phyloP scores from a whole-genome alignment of 176 grass and related monocot species.

The Calamus simplicifolius region DNA sequence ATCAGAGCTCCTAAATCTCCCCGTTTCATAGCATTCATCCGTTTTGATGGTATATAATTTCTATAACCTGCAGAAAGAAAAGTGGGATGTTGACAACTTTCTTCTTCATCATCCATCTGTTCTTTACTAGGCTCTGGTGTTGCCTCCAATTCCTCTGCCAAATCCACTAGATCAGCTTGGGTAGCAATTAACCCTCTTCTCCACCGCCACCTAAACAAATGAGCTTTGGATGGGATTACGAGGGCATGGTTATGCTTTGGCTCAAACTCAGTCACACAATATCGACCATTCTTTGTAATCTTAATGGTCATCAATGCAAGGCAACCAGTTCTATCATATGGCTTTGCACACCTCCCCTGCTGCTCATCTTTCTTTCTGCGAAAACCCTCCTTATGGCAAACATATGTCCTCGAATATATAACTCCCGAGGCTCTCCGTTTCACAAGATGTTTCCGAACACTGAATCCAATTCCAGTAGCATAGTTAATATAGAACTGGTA shows the following conservation, averaged over 20 bases:
- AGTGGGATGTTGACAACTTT: not conserved
- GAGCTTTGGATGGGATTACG: conserved; percentile 38
- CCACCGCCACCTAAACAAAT: conserved; percentile 33
- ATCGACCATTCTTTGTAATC: conserved; percentile 41
- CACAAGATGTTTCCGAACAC: conserved; percentile 41
- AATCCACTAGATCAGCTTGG: not conserved
- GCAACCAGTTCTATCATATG: conserved; percentile 36
- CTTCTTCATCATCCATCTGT: not conserved
- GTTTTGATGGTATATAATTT: conserved; percentile 28
- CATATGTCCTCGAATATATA: conserved; percentile 35
- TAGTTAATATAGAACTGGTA: conserved; percentile 42
- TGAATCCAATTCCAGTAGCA: conserved; percentile 33
- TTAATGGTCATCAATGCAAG: conserved; percentile 34
- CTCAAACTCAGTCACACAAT: conserved; percentile 34
- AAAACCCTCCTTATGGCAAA: conserved; percentile 51
- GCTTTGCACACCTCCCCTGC: conserved; percentile 19
- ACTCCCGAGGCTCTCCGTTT: conserved; percentile 36
- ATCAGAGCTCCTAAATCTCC: conserved; percentile 24
- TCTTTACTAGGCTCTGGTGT: conserved; percentile 13
- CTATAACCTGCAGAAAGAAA: conserved; percentile 3
- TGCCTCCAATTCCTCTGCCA: conserved; percentile 9
- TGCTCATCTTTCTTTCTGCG: conserved; percentile 18
- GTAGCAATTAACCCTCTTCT: not conserved
- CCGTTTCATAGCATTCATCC: conserved; percentile 5
- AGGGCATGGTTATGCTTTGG: conserved; percentile 37